Conservation (phyloP, 2,329 filamentous ascomycete genomes). For the Chaetothyriales sp. region DNA sequence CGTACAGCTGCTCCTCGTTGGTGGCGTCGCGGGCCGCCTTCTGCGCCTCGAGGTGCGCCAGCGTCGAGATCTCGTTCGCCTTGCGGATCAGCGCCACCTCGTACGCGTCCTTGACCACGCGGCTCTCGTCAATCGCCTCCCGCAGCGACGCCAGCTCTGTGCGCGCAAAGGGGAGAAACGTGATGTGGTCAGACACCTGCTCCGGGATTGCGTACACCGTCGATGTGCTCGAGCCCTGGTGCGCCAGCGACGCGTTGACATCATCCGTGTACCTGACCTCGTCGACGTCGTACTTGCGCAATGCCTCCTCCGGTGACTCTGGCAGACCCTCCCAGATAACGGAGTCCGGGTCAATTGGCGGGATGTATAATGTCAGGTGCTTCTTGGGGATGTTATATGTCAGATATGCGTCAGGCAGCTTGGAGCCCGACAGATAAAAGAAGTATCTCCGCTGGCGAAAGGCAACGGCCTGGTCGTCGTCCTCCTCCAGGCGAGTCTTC, state of each 20-base stretch:
- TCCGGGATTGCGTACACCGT: constrained; percentile 63
- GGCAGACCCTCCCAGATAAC: constrained; percentile 92
- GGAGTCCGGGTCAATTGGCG: constrained; percentile 67
- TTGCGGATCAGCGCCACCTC: constrained; percentile 69
- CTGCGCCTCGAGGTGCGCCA: constrained; percentile 61
- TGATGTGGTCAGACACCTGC: constrained; percentile 57
- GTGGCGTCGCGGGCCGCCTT: constrained; percentile 44
- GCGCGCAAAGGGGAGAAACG: constrained; percentile 53
- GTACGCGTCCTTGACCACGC: constrained; percentile 71
- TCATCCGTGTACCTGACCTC: constrained; percentile 56
- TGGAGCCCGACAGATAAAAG: constrained; percentile 83
- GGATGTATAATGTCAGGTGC: constrained; percentile 75
- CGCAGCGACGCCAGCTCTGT: constrained; percentile 48
- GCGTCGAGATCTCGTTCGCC: constrained; percentile 64
- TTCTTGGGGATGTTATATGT: constrained; percentile 63
- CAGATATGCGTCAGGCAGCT: constrained; percentile 63
- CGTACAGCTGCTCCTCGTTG: constrained; percentile 75
- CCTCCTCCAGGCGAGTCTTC: constrained; percentile 66
- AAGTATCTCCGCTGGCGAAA: constrained; percentile 86
- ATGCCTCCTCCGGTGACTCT: constrained; percentile 58
- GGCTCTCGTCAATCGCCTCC: constrained; percentile 61
- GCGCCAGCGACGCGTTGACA: constrained; percentile 56
- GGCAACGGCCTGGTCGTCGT: constrained; percentile 68
- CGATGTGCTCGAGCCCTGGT: constrained; percentile 27
- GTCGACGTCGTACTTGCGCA: constrained; percentile 67